A percentile compares a stretch with the other conserved stretches of the same genome.
phyloP scores from a whole-genome alignment of 1,284 basidiomycete genomes.

The Cutaneotrichosporon daszewskae region DNA sequence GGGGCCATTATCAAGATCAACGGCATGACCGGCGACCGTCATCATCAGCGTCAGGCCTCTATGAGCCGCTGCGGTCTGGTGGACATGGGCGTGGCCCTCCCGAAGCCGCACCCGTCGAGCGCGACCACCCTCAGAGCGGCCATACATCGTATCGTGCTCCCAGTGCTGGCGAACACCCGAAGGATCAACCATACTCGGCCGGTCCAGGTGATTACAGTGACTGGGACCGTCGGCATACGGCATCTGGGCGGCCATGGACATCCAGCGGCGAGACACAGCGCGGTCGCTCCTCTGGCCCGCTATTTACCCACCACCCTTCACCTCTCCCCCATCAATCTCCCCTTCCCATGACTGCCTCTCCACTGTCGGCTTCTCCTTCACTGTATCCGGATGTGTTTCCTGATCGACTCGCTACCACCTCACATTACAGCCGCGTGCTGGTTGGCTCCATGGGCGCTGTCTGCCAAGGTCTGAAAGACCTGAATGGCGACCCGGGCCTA shows the following conservation, averaged over 20 bases:
- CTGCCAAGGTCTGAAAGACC: conserved; percentile 72
- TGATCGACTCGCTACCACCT: conserved; percentile 51
- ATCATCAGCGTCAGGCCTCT: too few species aligned
- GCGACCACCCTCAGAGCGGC: too few species aligned
- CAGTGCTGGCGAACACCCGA: too few species aligned
- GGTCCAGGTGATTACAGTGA: conserved; percentile 2
- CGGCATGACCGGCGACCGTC: too few species aligned
- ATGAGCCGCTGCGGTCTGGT: too few species aligned
- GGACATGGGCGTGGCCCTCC: too few species aligned
- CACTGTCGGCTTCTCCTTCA: background rate
- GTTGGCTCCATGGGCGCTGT: conserved; percentile 80
- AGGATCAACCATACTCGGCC: too few species aligned
- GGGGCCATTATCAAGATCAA: too few species aligned
- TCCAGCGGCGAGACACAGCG: conserved; percentile 6
- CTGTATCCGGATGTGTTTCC: conserved; percentile 10
- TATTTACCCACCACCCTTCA: conserved; percentile 11
- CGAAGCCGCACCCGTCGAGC: too few species aligned
- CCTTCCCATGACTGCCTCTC: conserved; percentile 9
- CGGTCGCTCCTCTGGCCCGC: background rate
- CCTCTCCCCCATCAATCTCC: conserved; percentile 1
- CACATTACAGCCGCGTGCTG: conserved; percentile 74
- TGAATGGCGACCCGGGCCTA: conserved; percentile 72
- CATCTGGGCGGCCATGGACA: conserved; percentile 8
- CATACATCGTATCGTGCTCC: too few species aligned
- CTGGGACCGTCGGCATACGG: conserved; percentile 4